Evolutionary conservation across 2,329 filamentous ascomycete genomes (phyloP).

Genomic region (Trichophyton mentagrophytes): DNA sequence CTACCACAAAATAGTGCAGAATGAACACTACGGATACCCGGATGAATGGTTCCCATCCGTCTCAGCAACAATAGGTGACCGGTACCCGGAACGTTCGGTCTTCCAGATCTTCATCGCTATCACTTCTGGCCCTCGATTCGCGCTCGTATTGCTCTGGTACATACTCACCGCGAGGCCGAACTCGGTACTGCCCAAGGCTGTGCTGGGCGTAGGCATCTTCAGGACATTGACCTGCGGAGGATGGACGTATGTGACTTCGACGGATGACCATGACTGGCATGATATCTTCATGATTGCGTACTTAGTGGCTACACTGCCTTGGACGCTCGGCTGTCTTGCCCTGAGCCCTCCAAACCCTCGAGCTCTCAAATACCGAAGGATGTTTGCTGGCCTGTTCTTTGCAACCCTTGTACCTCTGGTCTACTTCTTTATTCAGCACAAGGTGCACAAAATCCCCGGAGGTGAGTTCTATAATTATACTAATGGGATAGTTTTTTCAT

Average conservation of each 20-base stretch:
- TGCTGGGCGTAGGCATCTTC: slow-evolving; percentile 68
- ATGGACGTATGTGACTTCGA: slow-evolving; percentile 97
- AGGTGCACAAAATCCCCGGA: slow-evolving; percentile 84
- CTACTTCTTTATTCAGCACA: slow-evolving; percentile 98
- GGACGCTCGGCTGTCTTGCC: slow-evolving; percentile 82
- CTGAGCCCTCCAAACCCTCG: slow-evolving; percentile 72
- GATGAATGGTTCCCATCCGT: slow-evolving; percentile 96
- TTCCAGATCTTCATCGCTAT: slow-evolving; percentile 97
- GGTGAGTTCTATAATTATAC: slow-evolving; percentile 44
- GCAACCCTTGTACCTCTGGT: slow-evolving; percentile 78
- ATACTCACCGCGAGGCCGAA: slow-evolving; percentile 68
- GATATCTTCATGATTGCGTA: slow-evolving; percentile 99
- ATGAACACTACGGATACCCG: slow-evolving; percentile 89
- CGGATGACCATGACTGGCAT: slow-evolving; percentile 96
- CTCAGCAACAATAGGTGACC: slow-evolving; percentile 90
- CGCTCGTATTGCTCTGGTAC: slow-evolving; percentile 84
- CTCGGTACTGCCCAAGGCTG: slow-evolving; percentile 63
- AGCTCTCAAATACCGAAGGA: slow-evolving; percentile 80
- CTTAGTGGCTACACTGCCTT: slow-evolving; percentile 82
- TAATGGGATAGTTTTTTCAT: not conserved
- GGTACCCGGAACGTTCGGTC: slow-evolving; percentile 89
- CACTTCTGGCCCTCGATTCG: slow-evolving; percentile 85
- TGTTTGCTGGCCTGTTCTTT: slow-evolving; percentile 73
- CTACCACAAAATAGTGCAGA: slow-evolving; percentile 94
- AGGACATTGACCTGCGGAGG: slow-evolving; percentile 89